Evolutionary conservation across 2,329 filamentous ascomycete genomes (phyloP), one percentile per base, ranked within the genome.

Genomic region (Botryotinia convoluta): DNA sequence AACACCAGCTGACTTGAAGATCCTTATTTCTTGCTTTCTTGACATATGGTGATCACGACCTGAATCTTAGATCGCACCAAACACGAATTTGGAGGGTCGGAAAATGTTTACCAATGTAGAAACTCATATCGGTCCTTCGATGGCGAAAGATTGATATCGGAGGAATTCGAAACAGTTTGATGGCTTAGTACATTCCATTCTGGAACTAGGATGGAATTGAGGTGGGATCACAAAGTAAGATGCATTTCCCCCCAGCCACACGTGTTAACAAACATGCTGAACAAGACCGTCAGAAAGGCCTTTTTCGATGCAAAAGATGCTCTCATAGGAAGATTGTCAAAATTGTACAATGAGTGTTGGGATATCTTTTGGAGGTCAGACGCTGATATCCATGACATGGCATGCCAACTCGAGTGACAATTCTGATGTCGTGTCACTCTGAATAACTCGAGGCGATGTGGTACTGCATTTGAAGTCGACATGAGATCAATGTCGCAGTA

Each of bases 41-140:
- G 18, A 60, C 42, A 60, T 60, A 42, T 29, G 51, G 39, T 68
- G 14, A 59, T 48, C 70, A 3, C 54, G 7, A 54, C 42, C 51
- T 71, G 20, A 44, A 59, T 32, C 45, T 48, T 68, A 29, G 37
- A 72, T 59, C 62, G 35, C 60, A 67, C 29, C 37, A 14, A 29
- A 48, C 39, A 68, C 32, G 32, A 45, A n/a, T 72, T 42, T 60
- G 62, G 62, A 48, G 51, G 29, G 29, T 72, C 48, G 62, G 48
- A 48, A 45, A 32, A 60, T 54, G 29, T 22, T 54, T 60, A 72
- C 70, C 63, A 68, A 68, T 68, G 39, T 26, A 67, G 62, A 68
- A 72, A 72, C 26, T 64, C 59, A 72, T 72, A 72, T 72, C 70
- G 70, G 70, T 72, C 70, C 70, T 72, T 72, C 54, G 51, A 67